Evolutionary conservation across 331 rosid genomes (phyloP).

Genomic region (Ulmus americana): DNA sequence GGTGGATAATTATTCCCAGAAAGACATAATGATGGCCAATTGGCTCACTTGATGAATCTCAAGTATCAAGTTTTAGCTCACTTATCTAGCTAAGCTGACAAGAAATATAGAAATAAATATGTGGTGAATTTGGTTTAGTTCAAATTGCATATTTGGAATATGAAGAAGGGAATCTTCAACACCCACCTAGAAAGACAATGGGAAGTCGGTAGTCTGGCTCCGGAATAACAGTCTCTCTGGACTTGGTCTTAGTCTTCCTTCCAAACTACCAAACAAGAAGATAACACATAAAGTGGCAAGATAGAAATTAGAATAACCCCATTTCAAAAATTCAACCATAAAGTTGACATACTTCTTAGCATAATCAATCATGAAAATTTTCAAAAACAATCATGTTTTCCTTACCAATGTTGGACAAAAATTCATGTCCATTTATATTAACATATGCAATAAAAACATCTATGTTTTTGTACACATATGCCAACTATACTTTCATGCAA

Average conservation of each 20-base stretch:
- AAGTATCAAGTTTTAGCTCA: constrained; percentile 11
- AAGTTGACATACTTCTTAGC: background rate
- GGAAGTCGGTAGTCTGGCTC: constrained; percentile 93
- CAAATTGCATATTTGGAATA: background rate
- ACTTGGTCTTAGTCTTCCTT: constrained; percentile 35
- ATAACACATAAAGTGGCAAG: constrained; percentile 3
- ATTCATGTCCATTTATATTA: background rate
- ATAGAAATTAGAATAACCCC: too few species aligned
- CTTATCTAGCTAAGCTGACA: constrained; percentile 5
- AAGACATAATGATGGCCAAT: constrained; percentile 1
- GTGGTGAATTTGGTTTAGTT: background rate
- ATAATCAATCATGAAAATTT: background rate
- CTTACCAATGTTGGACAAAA: constrained; percentile 1
- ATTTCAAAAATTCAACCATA: background rate
- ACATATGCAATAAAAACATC: background rate
- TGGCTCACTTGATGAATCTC: background rate
- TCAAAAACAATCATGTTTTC: background rate
- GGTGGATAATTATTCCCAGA: background rate
- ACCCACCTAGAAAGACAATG: constrained; percentile 70
- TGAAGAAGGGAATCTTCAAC: background rate
- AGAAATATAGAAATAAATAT: constrained; percentile 11
- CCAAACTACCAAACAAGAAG: constrained; percentile 56
- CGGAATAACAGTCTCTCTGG: constrained; percentile 69
- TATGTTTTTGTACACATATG: background rate
- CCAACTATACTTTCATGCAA: background rate